A percentile compares a stretch with the other conserved stretches of the same genome.
Conservation (phyloP, 257 asterid genomes). For the Lithospermum erythrorhizon region DNA sequence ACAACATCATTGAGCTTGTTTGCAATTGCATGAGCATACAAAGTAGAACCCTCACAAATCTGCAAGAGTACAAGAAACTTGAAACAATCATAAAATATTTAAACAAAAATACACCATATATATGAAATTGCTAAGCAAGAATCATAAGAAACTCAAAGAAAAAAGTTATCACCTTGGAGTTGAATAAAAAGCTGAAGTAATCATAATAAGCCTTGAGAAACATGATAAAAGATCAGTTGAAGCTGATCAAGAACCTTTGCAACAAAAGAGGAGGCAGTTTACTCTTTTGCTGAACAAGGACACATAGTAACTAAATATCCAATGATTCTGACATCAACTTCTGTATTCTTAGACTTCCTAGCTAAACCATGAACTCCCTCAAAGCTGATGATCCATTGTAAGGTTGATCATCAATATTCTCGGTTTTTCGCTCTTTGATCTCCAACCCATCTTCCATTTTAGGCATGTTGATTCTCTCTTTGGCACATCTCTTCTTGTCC, state of each 20-base stretch:
- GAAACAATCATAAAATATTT: not conserved
- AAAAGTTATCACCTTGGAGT: slow-evolving; percentile 50
- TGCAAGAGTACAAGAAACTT: not conserved
- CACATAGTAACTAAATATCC: slow-evolving; percentile 80
- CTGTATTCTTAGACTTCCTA: slow-evolving; percentile 63
- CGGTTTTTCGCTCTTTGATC: no score
- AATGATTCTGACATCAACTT: slow-evolving; percentile 74
- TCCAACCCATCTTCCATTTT: slow-evolving; percentile 30
- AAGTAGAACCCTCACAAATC: slow-evolving; percentile 2
- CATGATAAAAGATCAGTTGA: slow-evolving; percentile 80
- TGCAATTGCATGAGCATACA: slow-evolving; percentile 2
- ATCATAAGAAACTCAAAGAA: not conserved
- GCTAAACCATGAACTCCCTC: slow-evolving; percentile 84
- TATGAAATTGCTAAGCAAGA: not conserved
- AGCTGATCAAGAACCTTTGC: slow-evolving; percentile 77
- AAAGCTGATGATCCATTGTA: slow-evolving; percentile 25
- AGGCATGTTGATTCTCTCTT: slow-evolving; percentile 51
- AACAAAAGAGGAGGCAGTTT: slow-evolving; percentile 57
- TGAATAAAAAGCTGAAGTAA: slow-evolving; percentile 65
- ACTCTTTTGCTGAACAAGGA: slow-evolving; percentile 81
- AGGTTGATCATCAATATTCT: no score
- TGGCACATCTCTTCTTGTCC: slow-evolving; percentile 61
- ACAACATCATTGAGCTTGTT: slow-evolving; percentile 1
- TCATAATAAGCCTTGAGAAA: slow-evolving; percentile 84
- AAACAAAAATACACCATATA: no score